Evolutionary conservation across 352 stramenopile genomes (phyloP), one percentile per base, ranked within the genome.

Genomic region (Blastocystis sp.): DNA sequence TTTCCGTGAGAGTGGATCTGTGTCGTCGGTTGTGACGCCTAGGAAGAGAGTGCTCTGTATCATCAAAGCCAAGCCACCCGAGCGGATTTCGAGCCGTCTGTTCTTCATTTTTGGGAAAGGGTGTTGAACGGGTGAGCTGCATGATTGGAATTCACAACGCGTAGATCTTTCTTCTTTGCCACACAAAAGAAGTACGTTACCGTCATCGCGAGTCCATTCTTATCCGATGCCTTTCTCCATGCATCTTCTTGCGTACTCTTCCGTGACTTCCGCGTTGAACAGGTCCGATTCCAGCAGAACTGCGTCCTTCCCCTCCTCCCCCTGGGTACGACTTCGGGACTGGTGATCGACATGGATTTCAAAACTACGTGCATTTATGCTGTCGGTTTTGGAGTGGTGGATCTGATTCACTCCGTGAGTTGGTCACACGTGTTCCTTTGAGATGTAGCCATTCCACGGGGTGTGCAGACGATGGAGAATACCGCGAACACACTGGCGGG

Each of bases 61-160:
- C 34, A 81, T 68, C 38, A 68, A 24, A 40, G 28, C 21, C 6
- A 52, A 42, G 21, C 21, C 2, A 42, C 21, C 40, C 17, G 14
- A 19, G 34, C 24, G 10, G 19, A 43, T 38, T 81, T 62, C 38
- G 34, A 81, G 38, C 2, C 19, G 40, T 21, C 38, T n/a, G 28
- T 81, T 40, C 71, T 81, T 40, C 14, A 68, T 65, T 40, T 81
- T 17, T 81, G 71, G 71, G 60, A 81, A 17, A 38, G 14, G 0
- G 71, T 81, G 0, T 17, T 81, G 0, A 81, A 52, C 10, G 21
- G 40, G 71, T 81, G 2, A 21, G n/a, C 4, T 84, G 7, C 10
- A 21, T 69, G 14, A 7, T 57, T 52, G 10, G 19, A 19, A 34
- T 24, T 34, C 38, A 11, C 59, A 2, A 21, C 21, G 21, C 9